These are phyloP conservation scores for Claviceps cyperi DNA, from an alignment of 2,329 filamentous ascomycete genomes.

Conservation along the genomic window DNA sequence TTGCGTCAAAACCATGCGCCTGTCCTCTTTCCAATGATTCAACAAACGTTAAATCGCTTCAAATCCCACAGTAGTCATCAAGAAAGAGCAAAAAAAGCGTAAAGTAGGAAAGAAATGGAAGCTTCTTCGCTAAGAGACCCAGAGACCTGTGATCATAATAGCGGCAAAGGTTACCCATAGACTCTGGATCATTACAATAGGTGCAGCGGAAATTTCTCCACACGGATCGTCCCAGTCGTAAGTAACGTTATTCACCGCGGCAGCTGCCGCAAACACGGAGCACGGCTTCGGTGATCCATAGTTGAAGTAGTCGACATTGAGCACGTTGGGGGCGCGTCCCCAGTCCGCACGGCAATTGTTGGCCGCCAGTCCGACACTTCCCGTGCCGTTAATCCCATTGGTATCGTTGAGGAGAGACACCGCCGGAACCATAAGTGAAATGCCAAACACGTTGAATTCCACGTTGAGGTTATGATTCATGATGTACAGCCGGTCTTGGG, in stretches of 20 bases:
- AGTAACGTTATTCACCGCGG: constrained; percentile 55
- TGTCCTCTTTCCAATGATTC: too few relatives aligned
- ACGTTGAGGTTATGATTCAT: constrained; percentile 87
- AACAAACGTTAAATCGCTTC: too few relatives aligned
- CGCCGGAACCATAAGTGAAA: constrained; percentile 56
- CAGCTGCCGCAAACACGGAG: constrained; percentile 63
- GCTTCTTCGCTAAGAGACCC: neutral
- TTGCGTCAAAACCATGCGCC: too few relatives aligned
- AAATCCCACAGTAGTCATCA: too few relatives aligned
- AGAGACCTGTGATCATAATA: neutral
- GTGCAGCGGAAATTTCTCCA: constrained; percentile 20
- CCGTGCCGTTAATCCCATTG: constrained; percentile 50
- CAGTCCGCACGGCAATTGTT: constrained; percentile 48
- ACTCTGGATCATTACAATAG: neutral
- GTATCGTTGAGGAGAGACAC: constrained; percentile 55
- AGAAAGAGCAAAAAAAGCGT: neutral
- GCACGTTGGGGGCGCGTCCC: constrained; percentile 57
- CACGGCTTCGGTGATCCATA: constrained; percentile 43
- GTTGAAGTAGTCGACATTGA: constrained; percentile 81
- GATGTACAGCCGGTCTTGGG: constrained; percentile 56
- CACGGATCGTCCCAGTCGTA: constrained; percentile 44
- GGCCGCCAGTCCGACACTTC: constrained; percentile 51
- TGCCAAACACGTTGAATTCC: constrained; percentile 51
- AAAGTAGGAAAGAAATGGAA: neutral
- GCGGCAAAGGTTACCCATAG: constrained; percentile 16